Evolutionary conservation across 73 alveolate genomes (phyloP).

Genomic region (Paraurostyla sp.): DNA sequence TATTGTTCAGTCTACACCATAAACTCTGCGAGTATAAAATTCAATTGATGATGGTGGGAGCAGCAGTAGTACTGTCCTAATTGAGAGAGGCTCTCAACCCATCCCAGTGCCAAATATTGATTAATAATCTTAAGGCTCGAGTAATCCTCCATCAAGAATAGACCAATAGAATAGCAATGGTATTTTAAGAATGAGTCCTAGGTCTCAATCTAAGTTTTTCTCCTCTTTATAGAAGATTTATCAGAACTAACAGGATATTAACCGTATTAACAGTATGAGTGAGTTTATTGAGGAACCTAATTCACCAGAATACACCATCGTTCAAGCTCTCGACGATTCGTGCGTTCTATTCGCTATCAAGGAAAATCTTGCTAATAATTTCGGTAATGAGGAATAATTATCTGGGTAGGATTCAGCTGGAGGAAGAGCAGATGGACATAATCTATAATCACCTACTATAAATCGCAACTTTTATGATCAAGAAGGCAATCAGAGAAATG

Average conservation of each 20-base stretch:
- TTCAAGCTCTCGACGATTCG: slow-evolving; percentile 42
- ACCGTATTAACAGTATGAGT: too few species aligned
- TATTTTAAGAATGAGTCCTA: slow-evolving; percentile 41
- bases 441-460: slow-evolving; percentile 18
- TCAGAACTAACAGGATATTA: not conserved
- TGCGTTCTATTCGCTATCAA: slow-evolving; percentile 31
- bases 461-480: slow-evolving; percentile 2
- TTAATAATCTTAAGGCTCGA: not conserved
- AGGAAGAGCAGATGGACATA: not conserved
- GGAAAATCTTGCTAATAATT: not conserved
- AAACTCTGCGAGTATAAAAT: not conserved
- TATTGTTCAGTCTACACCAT: slow-evolving; percentile 1
- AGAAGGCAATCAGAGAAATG: not conserved
- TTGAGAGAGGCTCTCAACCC: too few species aligned
- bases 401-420: not conserved
- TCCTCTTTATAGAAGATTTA: slow-evolving; percentile 10
- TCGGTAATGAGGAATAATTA: not conserved
- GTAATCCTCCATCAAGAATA: not conserved
- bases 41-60: slow-evolving; percentile 8
- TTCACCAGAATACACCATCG: slow-evolving; percentile 44
- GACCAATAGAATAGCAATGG: slow-evolving; percentile 27
- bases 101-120: not conserved
- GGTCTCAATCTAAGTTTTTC: slow-evolving; percentile 9
- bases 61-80: slow-evolving; percentile 8
- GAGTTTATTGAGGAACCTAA: slow-evolving; percentile 45